Base-by-base conservation (phyloP, 768 basidiomycete genomes). In the Crepidotus variabilis region DNA sequence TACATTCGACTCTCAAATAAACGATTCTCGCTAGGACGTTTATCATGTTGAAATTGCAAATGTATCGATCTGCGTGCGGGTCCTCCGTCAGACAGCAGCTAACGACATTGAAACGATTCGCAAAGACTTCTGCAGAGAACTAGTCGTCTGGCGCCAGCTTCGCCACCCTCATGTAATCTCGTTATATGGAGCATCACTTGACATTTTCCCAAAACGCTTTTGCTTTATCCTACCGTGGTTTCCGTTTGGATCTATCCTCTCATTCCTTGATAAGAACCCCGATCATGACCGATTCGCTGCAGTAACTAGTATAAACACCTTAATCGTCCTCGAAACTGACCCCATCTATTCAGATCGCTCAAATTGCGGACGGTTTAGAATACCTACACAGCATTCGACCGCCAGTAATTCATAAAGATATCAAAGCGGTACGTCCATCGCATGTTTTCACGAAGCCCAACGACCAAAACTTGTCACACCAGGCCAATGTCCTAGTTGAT, bases 301-400 rank as follows among this genome's bases (percentile, higher is more conserved):
- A 47, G 67, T 69, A 32, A n/a, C n/a, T n/a, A n/a, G n/a, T n/a
- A n/a, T n/a, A n/a, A n/a, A n/a, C n/a, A n/a, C n/a, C n/a, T n/a
- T n/a, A n/a, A n/a, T n/a, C n/a, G n/a, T n/a, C n/a, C n/a, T n/a
- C n/a, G n/a, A n/a, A n/a, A n/a, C n/a, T n/a, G n/a, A n/a, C n/a
- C 13, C 18, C 5, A 3, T 14, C 5, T 11, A 43, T 43, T 20
- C 36, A 70, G 68, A 62, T 64, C 7, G 52, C 49, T 36, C 62
- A 77, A 52, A 65, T 74, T 33, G 71, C 71, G 1, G 65, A 51
- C 13, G 76, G 73, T 33, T 55, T 77, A 18, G 64, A 64, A 43
- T 75, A 78, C 50, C 57, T 78, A 23, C 76, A 78, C 50, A 57
- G 54, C n/a, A 68, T 70, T 54, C 62, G 67, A 50, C 76, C 77